These are phyloP conservation scores for Colletotrichum lupini DNA, from an alignment of 2,329 filamentous ascomycete genomes.

Conservation along the genomic window DNA sequence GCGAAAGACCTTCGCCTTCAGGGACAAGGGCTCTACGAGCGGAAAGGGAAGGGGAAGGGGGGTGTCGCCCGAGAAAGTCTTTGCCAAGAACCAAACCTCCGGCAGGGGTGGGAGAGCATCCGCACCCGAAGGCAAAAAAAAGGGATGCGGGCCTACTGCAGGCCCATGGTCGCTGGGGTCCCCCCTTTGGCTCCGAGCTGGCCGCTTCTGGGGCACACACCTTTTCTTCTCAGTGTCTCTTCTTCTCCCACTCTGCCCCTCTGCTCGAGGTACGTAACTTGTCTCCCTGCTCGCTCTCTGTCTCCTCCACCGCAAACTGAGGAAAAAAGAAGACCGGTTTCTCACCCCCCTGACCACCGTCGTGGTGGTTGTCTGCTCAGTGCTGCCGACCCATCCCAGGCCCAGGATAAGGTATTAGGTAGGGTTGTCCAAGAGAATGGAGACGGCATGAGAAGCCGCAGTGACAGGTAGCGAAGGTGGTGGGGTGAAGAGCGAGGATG, in stretches of 20 bases:
- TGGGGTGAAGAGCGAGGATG: slow-evolving; percentile 5
- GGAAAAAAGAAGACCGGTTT: not conserved
- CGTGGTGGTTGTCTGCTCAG: not conserved
- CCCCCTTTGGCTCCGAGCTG: slow-evolving; percentile 10
- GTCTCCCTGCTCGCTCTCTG: not conserved
- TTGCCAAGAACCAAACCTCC: slow-evolving; percentile 21
- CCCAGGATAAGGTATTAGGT: not conserved
- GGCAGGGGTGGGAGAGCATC: slow-evolving; percentile 21
- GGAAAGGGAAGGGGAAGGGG: not conserved
- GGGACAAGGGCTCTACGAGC: slow-evolving; percentile 12
- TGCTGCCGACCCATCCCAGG: not conserved
- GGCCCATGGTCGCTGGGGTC: slow-evolving; percentile 10
- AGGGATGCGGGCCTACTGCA: slow-evolving; percentile 29
- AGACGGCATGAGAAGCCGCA: slow-evolving; percentile 11
- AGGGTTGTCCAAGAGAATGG: slow-evolving; percentile 4
- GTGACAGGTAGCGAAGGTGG: slow-evolving; percentile 15
- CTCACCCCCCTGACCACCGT: not conserved
- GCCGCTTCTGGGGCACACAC: slow-evolving; percentile 27
- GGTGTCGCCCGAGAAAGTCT: slow-evolving; percentile 7
- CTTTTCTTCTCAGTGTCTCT: not conserved
- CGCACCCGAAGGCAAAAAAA: slow-evolving; percentile 25
- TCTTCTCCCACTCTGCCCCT: not conserved
- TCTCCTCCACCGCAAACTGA: not conserved
- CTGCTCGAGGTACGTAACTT: not conserved
- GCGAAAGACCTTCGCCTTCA: slow-evolving; percentile 3